Evolutionary conservation across 176 grass and related monocot species (phyloP).

Genomic region (Typha latifolia): DNA sequence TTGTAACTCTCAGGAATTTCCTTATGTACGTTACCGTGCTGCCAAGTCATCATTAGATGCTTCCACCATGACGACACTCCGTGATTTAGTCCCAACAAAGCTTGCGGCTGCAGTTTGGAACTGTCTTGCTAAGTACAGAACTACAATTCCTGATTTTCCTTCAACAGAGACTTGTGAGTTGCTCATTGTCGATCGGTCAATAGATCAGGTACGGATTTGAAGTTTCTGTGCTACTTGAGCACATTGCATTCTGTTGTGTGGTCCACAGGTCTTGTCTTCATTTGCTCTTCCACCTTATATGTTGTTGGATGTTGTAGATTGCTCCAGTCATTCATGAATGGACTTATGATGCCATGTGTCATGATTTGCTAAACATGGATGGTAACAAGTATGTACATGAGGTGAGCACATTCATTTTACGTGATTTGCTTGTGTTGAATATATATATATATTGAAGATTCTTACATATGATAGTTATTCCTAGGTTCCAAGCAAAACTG

Average conservation of each 20-base stretch:
- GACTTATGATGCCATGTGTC: constrained; percentile 99
- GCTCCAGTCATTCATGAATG: constrained; percentile 97
- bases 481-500: constrained; percentile 60
- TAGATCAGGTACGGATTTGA: constrained; percentile 59
- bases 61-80: constrained; percentile 67
- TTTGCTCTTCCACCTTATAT: constrained; percentile 8
- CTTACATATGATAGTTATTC: constrained; percentile 20
- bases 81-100: constrained; percentile 81
- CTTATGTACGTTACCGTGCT: constrained; percentile 70
- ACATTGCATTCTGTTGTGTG: constrained; percentile 3
- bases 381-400: constrained; percentile 92
- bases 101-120: constrained; percentile 88
- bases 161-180: constrained; percentile 89
- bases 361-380: constrained; percentile 84
- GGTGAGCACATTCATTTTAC: constrained; percentile 29
- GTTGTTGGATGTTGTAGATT: constrained; percentile 45
- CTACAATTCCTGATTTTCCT: constrained; percentile 64
- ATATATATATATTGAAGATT: neutral
- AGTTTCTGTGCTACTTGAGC: constrained; percentile 8
- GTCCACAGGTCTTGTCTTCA: neutral
- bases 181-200: constrained; percentile 87
- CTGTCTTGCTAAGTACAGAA: constrained; percentile 53
- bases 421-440: neutral
- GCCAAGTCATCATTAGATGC: constrained; percentile 67
- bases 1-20: constrained; percentile 59